A percentile compares a stretch with the other conserved stretches of the same genome.
These are phyloP conservation scores for Rutstroemia sp. DNA, from an alignment of 2,329 filamentous ascomycete species.

Conservation along the genomic window DNA sequence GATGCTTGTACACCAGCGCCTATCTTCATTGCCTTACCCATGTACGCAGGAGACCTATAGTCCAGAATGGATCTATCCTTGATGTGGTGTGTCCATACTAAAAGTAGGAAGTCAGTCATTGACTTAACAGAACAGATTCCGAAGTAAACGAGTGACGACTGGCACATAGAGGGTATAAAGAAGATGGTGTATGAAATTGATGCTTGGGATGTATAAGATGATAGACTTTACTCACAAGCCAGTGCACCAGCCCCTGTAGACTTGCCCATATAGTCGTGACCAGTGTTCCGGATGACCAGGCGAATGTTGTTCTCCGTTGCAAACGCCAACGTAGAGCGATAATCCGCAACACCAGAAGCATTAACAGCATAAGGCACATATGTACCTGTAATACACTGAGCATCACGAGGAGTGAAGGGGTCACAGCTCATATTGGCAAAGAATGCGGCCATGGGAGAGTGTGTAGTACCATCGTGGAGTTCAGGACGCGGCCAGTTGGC, in stretches of 20 bases:
- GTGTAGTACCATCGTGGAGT: constrained; percentile 4
- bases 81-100: constrained; percentile 46
- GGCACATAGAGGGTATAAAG: no score
- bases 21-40: constrained; percentile 43
- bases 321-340: constrained; percentile 30
- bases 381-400: constrained; percentile 28
- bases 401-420: constrained; percentile 28
- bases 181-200: no score
- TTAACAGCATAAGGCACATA: constrained; percentile 20
- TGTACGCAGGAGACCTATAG: constrained; percentile 36
- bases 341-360: constrained; percentile 15
- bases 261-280: constrained; percentile 49
- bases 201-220: no score
- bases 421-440: constrained; percentile 31
- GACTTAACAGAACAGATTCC: no score
- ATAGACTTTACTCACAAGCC: constrained; percentile 20
- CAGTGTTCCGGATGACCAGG: constrained; percentile 45
- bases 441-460: constrained; percentile 31
- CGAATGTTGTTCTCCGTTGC: constrained; percentile 32
- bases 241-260: constrained; percentile 52
- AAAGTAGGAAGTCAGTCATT: no score
- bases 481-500: constrained; percentile 8
- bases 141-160: no score
- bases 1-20: constrained; percentile 43
- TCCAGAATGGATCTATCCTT: constrained; percentile 35